A percentile compares a stretch with the other conserved stretches of the same genome.
Conservation (phyloP, 1,139 yeast species). For the Williopsis jadinii region DNA sequence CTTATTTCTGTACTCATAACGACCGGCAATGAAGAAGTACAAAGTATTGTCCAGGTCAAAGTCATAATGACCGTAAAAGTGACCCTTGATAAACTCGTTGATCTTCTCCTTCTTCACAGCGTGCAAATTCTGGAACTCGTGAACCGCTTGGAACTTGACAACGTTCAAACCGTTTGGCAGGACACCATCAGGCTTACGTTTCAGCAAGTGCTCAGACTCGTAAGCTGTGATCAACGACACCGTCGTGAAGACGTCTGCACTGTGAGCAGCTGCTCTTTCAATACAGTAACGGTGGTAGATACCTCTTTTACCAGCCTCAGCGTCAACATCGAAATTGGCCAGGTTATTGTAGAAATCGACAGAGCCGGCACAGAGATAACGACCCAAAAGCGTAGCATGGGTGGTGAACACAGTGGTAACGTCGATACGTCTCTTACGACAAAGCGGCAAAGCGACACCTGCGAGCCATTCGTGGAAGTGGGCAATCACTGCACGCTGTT, state of each 20-base stretch:
- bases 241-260: conserved; percentile 95
- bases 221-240: conserved; percentile 95
- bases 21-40: conserved; percentile 93
- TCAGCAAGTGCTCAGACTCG: conserved; percentile 87
- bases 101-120: conserved; percentile 87
- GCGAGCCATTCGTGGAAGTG: conserved; percentile 99
- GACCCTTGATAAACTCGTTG: conserved; percentile 92
- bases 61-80: conserved; percentile 93
- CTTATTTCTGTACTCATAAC: conserved; percentile 94
- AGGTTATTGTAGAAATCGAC: conserved; percentile 93
- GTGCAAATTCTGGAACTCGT: conserved; percentile 95
- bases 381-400: conserved; percentile 91
- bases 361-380: conserved; percentile 93
- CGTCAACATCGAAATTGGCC: conserved; percentile 88
- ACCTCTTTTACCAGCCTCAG: conserved; percentile 97
- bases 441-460: conserved; percentile 89
- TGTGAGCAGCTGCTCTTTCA: conserved; percentile 93
- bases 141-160: conserved; percentile 93
- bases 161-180: conserved; percentile 95
- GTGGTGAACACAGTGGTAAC: conserved; percentile 95
- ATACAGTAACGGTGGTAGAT: conserved; percentile 95
- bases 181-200: conserved; percentile 96
- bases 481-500: conserved; percentile 80
- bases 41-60: conserved; percentile 90
- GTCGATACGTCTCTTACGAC: conserved; percentile 86